Base-by-base conservation (phyloP, 148 eudicot species). In the Arbutus unedo region DNA sequence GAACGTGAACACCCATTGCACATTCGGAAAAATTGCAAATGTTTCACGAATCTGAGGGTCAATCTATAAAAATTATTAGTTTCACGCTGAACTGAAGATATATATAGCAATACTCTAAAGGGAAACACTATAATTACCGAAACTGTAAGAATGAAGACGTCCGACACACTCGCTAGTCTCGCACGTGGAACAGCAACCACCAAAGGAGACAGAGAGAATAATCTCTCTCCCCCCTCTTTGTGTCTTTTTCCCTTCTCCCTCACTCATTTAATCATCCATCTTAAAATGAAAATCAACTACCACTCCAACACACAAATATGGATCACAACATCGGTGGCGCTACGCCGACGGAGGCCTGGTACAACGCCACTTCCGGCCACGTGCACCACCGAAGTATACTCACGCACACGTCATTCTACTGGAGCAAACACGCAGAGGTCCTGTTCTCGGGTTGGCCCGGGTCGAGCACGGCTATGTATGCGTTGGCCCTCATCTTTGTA, bases 361-460 rank as follows among this genome's bases (percentile, higher is more conserved):
- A 16, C 50, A 80, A 68, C 18, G 16, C 60, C 82, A 44, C 60
- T 50, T 48, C 76, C 54, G 51, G 41, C 81, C 51, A 21, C 72
- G 19, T 4, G 74, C 70, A 9, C 74, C 87, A 81, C 68, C 78
- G 16, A 16, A 70, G 79, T 78, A 3, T 51, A 71, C 53, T 86
- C 25, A 48, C 74, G 74, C 94, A 91, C 83, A 60, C 75, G 71
- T 78, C 94, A 15, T 91, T 94, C 80, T 94, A 89, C 76, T 94
- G 98, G 98, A 88, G 98, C 14, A 90, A 83, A 74, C 85, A 90
- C 14, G 82, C 89, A 62, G 83, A 89, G 56, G 59, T 94, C 71
- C 85, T 93, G 15, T 94, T 94, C 86, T 77, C 89, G 15, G 91
- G 93, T 8, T 94, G 98, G 96, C 98, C 98, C 55, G 93, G 92